phyloP scores from a whole-genome alignment of 129 eudicot genomes.

The Lonicera japonica region DNA sequence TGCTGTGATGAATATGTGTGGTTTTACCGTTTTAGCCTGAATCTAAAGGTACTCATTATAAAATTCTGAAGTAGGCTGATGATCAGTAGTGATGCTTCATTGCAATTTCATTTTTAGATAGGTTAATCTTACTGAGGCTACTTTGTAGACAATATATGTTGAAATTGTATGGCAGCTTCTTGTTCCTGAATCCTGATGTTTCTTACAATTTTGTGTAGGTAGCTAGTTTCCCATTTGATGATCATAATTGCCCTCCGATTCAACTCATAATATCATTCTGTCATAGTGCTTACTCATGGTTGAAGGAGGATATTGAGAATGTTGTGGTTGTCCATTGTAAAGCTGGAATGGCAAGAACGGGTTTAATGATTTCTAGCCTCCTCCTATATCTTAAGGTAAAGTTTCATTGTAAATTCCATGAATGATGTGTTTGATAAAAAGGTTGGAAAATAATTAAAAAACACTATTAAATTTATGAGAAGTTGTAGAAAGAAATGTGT shows the following conservation, averaged over 20 bases:
- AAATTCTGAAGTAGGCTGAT: too few species aligned
- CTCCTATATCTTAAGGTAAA: slow-evolving; percentile 79
- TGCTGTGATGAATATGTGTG: not conserved
- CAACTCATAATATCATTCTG: slow-evolving; percentile 83
- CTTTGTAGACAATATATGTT: not conserved
- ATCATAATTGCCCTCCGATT: slow-evolving; percentile 96
- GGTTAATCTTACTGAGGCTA: too few species aligned
- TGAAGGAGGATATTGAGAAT: slow-evolving; percentile 95
- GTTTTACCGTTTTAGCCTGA: not conserved
- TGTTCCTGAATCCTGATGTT: not conserved
- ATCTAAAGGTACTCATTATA: too few species aligned
- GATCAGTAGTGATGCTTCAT: too few species aligned
- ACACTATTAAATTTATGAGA: too few species aligned
- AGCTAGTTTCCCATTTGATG: slow-evolving; percentile 95
- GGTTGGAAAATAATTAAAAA: too few species aligned
- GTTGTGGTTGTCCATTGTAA: slow-evolving; percentile 96
- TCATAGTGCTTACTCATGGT: slow-evolving; percentile 95
- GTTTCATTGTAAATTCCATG: not conserved
- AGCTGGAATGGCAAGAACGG: slow-evolving; percentile 99
- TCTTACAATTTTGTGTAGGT: slow-evolving; percentile 40
- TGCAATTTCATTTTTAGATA: too few species aligned
- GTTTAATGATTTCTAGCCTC: slow-evolving; percentile 94
- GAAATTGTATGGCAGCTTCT: not conserved
- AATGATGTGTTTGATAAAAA: too few species aligned
- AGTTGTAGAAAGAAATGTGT: too few species aligned